These are phyloP conservation scores for Ustilago nuda DNA, from an alignment of 1,284 basidiomycete genomes.

Conservation along the genomic window DNA sequence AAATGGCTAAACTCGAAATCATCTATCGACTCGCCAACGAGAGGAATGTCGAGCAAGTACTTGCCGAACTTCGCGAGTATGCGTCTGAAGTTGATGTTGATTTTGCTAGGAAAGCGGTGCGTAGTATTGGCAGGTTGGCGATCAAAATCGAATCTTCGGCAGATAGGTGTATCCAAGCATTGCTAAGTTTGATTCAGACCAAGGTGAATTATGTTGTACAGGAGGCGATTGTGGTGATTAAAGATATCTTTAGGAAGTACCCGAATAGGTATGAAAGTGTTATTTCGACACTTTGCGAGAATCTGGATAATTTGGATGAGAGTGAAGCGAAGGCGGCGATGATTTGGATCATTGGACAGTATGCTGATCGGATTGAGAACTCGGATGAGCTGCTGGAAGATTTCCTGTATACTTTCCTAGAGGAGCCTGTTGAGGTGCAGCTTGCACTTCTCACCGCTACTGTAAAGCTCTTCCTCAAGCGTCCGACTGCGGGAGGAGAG, in stretches of 20 bases:
- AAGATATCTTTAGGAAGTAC: constrained; percentile 97
- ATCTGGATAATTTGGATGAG: constrained; percentile 91
- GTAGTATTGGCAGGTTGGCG: constrained; percentile 93
- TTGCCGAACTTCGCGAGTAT: constrained; percentile 97
- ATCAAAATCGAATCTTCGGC: constrained; percentile 95
- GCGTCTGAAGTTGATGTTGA: constrained; percentile 98
- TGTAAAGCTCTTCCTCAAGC: constrained; percentile 96
- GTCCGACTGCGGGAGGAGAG: constrained; percentile 87
- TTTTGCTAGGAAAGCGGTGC: constrained; percentile 96
- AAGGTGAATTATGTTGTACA: constrained; percentile 97
- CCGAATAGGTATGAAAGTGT: constrained; percentile 96
- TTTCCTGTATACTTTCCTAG: constrained; percentile 88
- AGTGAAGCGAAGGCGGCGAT: constrained; percentile 96
- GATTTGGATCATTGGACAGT: constrained; percentile 98
- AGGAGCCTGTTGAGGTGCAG: constrained; percentile 95
- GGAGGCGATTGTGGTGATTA: constrained; percentile 96
- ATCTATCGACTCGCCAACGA: constrained; percentile 94
- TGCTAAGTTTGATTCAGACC: constrained; percentile 89
- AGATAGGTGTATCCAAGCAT: constrained; percentile 86
- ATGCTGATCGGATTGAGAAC: constrained; percentile 94
- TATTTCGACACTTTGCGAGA: constrained; percentile 90
- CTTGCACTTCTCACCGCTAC: constrained; percentile 92
- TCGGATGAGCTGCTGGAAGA: constrained; percentile 95
- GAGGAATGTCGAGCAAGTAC: constrained; percentile 88
- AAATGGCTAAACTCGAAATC: constrained; percentile 97